Base-by-base conservation (phyloP, 1,139 yeast species). In the Nakaseomyces sp. region DNA sequence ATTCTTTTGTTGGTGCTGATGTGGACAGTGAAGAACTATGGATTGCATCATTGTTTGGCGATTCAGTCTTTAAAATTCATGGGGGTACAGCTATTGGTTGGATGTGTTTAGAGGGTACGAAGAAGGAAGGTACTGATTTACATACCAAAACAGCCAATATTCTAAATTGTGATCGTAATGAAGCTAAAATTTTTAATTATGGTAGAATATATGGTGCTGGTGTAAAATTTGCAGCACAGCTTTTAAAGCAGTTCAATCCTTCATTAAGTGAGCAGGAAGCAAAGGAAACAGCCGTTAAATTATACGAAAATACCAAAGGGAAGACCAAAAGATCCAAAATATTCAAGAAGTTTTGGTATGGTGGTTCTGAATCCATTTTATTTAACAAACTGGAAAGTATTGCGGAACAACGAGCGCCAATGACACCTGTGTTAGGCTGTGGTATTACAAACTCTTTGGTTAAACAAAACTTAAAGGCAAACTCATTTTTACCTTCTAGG, bases 201-300 rank as follows among this genome's bases (percentile, higher is more conserved):
- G 98, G 98, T 22, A 73, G 99, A 52, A 91, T 93, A 37, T 93
- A 93, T 64, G 99, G 99, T 16, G 98, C 99, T 0, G 99, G 99
- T 1, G 79, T 83, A 13, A 83, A 79, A 55, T 91, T 89, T 68
- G 96, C 98, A 0, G 74, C 88, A 0, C 76, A 83, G 30, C 67
- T 89, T 42, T 69, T 93, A 49, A 82, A 84, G 52, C 89, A 85
- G 60, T 89, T 89, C 64, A 87, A 88, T 56, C 81, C 93, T 0
- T 60, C 67, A 1, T 61, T 88, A 28, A 63, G 79, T n/a, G 93
- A 84, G 26, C 68, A 65, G 1, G 81, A 83, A 46, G 95, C 96
- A 1, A 68, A 68, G n/a, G 59, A 61, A 17, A 77, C 79, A 32
- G 96, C 97, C 0, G 69, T 71, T 36, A 69, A 71, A 24, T 69